These are phyloP conservation scores for Shiraia bambusicola DNA, from an alignment of 2,329 filamentous ascomycete genomes.

Conservation along the genomic window DNA sequence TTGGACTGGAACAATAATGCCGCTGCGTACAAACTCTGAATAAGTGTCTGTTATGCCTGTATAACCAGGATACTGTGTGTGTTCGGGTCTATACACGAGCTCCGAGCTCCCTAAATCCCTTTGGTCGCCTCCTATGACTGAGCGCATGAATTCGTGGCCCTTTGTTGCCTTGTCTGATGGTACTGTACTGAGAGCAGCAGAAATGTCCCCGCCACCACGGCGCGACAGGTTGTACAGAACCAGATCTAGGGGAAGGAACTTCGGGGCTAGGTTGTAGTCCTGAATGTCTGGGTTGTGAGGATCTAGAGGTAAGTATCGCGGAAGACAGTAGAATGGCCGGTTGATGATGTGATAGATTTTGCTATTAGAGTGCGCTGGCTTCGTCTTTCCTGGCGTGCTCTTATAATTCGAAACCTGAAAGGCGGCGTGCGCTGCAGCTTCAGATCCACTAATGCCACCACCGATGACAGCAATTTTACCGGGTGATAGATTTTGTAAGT, in stretches of 20 bases:
- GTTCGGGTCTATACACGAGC: slow-evolving; percentile 45
- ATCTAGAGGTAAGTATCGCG: slow-evolving; percentile 49
- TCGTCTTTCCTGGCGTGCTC: slow-evolving; percentile 51
- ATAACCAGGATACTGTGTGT: slow-evolving; percentile 59
- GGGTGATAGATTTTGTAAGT: slow-evolving; percentile 19
- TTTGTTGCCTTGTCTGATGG: slow-evolving; percentile 57
- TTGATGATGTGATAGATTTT: slow-evolving; percentile 69
- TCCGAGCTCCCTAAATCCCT: slow-evolving; percentile 38
- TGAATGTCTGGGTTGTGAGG: slow-evolving; percentile 21
- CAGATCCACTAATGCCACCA: slow-evolving; percentile 79
- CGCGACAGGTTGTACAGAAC: slow-evolving; percentile 69
- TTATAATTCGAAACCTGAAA: slow-evolving; percentile 66
- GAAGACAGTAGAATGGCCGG: slow-evolving; percentile 71
- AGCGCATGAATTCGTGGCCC: slow-evolving; percentile 53
- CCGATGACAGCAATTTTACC: slow-evolving; percentile 73
- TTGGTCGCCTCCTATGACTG: slow-evolving; percentile 51
- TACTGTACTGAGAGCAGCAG: slow-evolving; percentile 66
- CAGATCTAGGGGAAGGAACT: slow-evolving; percentile 73
- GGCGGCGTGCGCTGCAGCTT: slow-evolving; percentile 72
- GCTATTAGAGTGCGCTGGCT: slow-evolving; percentile 43
- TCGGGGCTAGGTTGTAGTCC: slow-evolving; percentile 48
- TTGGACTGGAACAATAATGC: slow-evolving; percentile 46
- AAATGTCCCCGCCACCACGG: slow-evolving; percentile 58
- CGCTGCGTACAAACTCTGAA: slow-evolving; percentile 69
- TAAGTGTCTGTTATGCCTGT: slow-evolving; percentile 73